These are phyloP conservation scores for Ceratocystis variospora DNA, from an alignment of 2,329 filamentous ascomycete genomes.

Conservation along the genomic window DNA sequence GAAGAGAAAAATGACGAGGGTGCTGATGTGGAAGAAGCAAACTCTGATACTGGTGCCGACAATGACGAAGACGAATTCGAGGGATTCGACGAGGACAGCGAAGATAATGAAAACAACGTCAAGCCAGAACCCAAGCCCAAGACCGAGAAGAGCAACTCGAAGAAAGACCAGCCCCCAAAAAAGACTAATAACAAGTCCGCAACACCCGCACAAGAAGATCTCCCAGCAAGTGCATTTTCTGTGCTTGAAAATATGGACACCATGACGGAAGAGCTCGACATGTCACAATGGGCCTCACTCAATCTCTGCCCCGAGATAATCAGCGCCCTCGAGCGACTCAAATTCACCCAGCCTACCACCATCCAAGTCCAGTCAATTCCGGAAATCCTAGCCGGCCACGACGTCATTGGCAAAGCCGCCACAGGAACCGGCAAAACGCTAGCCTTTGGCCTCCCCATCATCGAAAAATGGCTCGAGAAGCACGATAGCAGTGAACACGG, in stretches of 20 bases:
- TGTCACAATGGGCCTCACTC: slow-evolving; percentile 66
- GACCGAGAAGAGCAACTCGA: slow-evolving; percentile 25
- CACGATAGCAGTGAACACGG: slow-evolving; percentile 22
- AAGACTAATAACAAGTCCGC: slow-evolving; percentile 3
- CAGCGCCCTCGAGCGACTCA: slow-evolving; percentile 61
- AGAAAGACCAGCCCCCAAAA: slow-evolving; percentile 21
- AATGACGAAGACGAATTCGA: slow-evolving; percentile 45
- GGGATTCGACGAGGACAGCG: slow-evolving; percentile 44
- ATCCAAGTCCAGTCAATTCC: slow-evolving; percentile 76
- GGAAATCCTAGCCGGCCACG: slow-evolving; percentile 65
- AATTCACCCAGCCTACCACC: slow-evolving; percentile 64
- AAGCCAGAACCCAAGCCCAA: slow-evolving; percentile 24
- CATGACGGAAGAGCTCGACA: slow-evolving; percentile 48
- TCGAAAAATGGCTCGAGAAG: slow-evolving; percentile 60
- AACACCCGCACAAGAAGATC: slow-evolving; percentile 24
- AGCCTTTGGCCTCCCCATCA: slow-evolving; percentile 84
- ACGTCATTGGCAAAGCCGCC: slow-evolving; percentile 89
- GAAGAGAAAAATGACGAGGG: slow-evolving; percentile 53
- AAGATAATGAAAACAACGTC: slow-evolving; percentile 25
- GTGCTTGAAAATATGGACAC: slow-evolving; percentile 40
- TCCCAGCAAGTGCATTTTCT: slow-evolving; percentile 21
- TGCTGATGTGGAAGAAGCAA: slow-evolving; percentile 18
- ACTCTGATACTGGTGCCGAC: slow-evolving; percentile 19
- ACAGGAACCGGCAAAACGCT: slow-evolving; percentile 95
- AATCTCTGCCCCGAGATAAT: slow-evolving; percentile 59